Evolutionary conservation across 2,329 filamentous ascomycete genomes (phyloP), one percentile per base, ranked within the genome.

Genomic region (Neofusicoccum kwambonambiense): DNA sequence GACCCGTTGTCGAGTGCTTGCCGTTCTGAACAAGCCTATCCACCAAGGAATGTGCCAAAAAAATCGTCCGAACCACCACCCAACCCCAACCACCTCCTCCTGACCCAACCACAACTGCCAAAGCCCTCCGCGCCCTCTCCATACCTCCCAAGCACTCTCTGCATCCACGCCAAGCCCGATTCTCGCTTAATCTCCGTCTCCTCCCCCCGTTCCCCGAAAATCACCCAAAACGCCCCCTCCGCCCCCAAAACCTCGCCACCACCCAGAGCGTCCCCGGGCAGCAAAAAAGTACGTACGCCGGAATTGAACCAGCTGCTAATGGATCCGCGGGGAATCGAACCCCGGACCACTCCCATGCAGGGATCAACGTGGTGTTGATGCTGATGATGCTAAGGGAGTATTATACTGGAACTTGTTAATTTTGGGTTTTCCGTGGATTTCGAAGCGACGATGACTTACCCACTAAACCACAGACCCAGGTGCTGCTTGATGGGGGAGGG

Each of bases 311-410:
- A 60, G 56, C 7, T 13, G 7, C 27, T 22, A 2, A 2, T 47
- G 56, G 56, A 60, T 60, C 42, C 31, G 56, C 56, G 11, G 56
- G 56, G 56, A 60, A 47, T 49, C 56, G 42, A 60, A 47, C 56
- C 56, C 56, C 11, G 42, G 56, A 60, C 56, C 56, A 60, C 56
- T 60, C 56, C 56, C 56, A 47, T 2, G 37, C 11, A 15, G 9
- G 9, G 6, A 22, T 9, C 2, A 19, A 45, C 56, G 11, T 4
- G 4, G 27, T 15, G 19, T 34, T 15, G 19, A 17, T 56, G 17
- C 12, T 17, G 9, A 2, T 13, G 11, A 42, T 60, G 56, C 56
- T 37, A 60, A 60, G 52, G 22, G 52, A 57, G 54, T 58, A 58
- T 58, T 58, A 58, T 47, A 15, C 50, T 50, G 19, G 5, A 11